Base-by-base conservation (phyloP, 164 flowering plant species). In the Vitis rupestris region DNA sequence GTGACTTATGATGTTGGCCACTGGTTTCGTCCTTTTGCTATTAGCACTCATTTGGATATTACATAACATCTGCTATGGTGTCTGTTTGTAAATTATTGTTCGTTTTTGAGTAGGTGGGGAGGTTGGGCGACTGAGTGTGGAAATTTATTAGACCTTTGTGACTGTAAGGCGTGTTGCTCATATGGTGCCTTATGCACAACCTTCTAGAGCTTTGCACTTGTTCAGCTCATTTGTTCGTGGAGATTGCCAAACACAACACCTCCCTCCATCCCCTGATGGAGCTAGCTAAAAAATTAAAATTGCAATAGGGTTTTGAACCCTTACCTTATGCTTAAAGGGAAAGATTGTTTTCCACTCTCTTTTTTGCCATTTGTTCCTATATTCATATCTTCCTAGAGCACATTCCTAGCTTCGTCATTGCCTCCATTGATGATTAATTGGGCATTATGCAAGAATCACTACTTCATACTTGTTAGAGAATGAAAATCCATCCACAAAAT, bases 101-200 rank as follows among this genome's bases (percentile, higher is more conserved):
- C 65, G 1, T 47, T 70, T 12, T 3, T 67, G 63, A 15, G 44
- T 61, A 93, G 98, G 98, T 91, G 12, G 99, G 99, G 91, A 65
- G 98, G 99, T 16, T 96, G 97, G 98, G 83, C 69, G 16, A 88
- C 85, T 10, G 98, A 93, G 76, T 93, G 93, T 65, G 99, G 98
- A 62, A 86, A 90, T 47, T 6, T 89, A 53, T 69, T 91, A 23
- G 81, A 96, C 94, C 0, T 96, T 96, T 80, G 93, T 93, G 9
- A 96, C 97, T 1, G 99, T 96, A 10, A 84, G 99, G 72, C 97
- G 97, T 29, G 99, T 97, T 65, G 85, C 97, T 52, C 99, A 96
- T 80, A 96, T 93, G 99, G 97, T 93, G 12, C 98, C 99, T 3
- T 90, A 85, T 69, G 81, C 99, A 57, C 97, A 90, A 74, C 99